Evolutionary conservation across 208 protist genomes (phyloP).

Genomic region (Leishmania lainsoni): DNA sequence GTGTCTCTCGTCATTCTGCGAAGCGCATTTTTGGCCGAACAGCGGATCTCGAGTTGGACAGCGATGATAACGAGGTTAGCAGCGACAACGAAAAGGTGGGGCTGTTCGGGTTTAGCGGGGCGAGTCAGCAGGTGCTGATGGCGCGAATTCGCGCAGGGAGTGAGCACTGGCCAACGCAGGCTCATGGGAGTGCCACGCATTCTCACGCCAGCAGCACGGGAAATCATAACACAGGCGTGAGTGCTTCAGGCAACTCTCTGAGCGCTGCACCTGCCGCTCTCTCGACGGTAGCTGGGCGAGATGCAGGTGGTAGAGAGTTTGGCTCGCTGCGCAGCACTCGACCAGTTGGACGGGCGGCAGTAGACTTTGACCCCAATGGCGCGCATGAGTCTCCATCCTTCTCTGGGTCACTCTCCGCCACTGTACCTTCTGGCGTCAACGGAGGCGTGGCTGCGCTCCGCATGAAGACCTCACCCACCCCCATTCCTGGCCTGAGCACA

Average conservation of each 20-base stretch:
- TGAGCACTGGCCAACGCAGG: slow-evolving; percentile 11
- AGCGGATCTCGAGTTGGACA: background rate
- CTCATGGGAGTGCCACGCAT: background rate
- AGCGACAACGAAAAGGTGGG: slow-evolving; percentile 11
- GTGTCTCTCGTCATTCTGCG: background rate
- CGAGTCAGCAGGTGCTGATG: slow-evolving; percentile 23
- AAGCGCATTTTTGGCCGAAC: background rate
- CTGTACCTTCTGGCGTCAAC: slow-evolving; percentile 5
- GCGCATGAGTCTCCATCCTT: background rate
- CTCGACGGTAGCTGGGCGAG: background rate
- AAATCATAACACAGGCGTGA: background rate
- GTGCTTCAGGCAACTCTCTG: background rate
- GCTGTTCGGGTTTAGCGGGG: slow-evolving; percentile 15
- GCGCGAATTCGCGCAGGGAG: slow-evolving; percentile 27
- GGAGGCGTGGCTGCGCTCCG: slow-evolving; percentile 3
- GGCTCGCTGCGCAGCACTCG: background rate
- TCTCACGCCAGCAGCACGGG: background rate
- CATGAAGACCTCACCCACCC: slow-evolving; percentile 1
- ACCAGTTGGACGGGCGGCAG: background rate
- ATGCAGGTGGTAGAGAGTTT: background rate
- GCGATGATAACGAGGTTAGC: background rate
- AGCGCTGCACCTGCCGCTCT: background rate
- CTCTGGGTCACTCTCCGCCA: background rate
- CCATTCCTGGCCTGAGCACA: slow-evolving; percentile 1
- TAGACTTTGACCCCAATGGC: background rate